A percentile compares a stretch with the other conserved stretches of the same genome.
Conservation (phyloP, 768 basidiomycete genomes). For the Lanmaoa pseudosensibilis region DNA sequence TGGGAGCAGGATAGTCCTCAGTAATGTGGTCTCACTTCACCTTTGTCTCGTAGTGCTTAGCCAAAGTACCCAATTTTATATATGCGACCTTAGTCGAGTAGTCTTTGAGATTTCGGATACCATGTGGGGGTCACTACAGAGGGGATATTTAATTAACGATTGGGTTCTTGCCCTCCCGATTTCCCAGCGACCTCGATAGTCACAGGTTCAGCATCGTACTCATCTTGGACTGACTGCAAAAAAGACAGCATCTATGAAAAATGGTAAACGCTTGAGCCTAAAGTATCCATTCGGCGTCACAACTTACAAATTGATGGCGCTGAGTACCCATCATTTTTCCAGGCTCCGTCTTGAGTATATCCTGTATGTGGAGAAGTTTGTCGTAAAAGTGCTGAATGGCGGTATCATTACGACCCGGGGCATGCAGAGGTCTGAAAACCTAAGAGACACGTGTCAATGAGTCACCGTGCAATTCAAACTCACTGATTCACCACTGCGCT, state of each 20-base stretch:
- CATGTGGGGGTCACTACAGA: neutral
- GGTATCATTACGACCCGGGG: constrained; percentile 50
- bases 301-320: constrained; percentile 67
- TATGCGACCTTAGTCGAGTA: no score
- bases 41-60: neutral
- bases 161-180: neutral
- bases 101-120: neutral
- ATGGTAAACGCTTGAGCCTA: constrained; percentile 3
- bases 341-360: constrained; percentile 72
- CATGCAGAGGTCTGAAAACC: constrained; percentile 40
- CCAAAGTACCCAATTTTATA: neutral
- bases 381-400: constrained; percentile 85
- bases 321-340: constrained; percentile 68
- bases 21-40: neutral
- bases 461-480: neutral
- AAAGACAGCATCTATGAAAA: constrained; percentile 60
- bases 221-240: constrained; percentile 55
- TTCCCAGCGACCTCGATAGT: neutral
- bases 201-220: constrained; percentile 35
- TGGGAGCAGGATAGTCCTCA: no score
- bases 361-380: constrained; percentile 75
- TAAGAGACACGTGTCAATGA: constrained; percentile 3
- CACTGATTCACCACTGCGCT: constrained; percentile 54
- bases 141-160: neutral
- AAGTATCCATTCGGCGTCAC: neutral